Conservation (phyloP, 2,329 filamentous ascomycete genomes). For the Pseudocercospora eumusae region DNA sequence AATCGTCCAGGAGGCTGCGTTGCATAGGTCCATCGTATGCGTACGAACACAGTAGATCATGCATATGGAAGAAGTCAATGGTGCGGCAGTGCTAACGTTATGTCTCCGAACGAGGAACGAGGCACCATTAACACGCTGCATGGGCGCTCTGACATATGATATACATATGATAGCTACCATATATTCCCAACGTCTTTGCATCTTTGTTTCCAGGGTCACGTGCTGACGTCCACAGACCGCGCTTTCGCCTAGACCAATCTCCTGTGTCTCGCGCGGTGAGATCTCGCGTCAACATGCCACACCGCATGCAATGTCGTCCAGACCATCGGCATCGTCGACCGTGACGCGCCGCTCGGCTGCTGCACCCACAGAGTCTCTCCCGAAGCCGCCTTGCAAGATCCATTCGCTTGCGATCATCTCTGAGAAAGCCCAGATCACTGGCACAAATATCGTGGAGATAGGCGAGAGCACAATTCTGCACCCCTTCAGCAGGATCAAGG, state of each 20-base stretch:
- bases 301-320: slow-evolving; percentile 23
- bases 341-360: slow-evolving; percentile 13
- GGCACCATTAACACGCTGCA: background rate
- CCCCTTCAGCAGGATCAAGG: slow-evolving; percentile 65
- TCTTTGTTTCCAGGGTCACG: background rate
- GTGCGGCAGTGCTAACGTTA: background rate
- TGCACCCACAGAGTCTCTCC: slow-evolving; percentile 16
- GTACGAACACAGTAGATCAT: background rate
- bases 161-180: background rate
- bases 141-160: background rate
- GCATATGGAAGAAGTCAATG: background rate
- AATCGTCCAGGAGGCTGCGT: background rate
- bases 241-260: slow-evolving; percentile 1
- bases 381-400: slow-evolving; percentile 44
- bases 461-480: slow-evolving; percentile 80
- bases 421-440: slow-evolving; percentile 56
- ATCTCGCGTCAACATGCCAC: slow-evolving; percentile 1
- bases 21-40: background rate
- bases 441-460: slow-evolving; percentile 76
- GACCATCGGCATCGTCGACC: slow-evolving; percentile 19
- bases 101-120: background rate
- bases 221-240: background rate
- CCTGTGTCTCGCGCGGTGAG: background rate
- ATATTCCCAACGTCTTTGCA: background rate
- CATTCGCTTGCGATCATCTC: slow-evolving; percentile 52